Percentiles rank a stretch among this genome's conserved stretches.
These are phyloP conservation scores for Termitomyces bulborhizus DNA, from an alignment of 768 basidiomycete species.

Conservation along the genomic window DNA sequence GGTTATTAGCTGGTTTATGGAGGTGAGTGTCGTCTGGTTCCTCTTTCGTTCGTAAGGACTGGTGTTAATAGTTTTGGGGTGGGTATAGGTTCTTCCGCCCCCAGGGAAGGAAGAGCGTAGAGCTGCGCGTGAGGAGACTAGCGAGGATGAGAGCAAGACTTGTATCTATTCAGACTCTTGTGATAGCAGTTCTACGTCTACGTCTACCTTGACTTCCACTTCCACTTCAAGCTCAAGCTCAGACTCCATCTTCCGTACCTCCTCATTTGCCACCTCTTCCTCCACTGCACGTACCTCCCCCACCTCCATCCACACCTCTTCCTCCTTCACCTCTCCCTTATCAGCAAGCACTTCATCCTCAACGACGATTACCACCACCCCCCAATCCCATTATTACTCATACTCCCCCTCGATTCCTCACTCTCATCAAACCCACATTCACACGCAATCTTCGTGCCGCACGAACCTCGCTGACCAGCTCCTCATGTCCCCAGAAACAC, in stretches of 20 bases:
- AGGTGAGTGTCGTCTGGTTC: too few relatives aligned
- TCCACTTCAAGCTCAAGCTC: not conserved
- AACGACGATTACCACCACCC: slow-evolving; percentile 5
- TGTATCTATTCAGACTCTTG: not conserved
- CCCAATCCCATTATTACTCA: not conserved
- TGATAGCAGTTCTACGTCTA: not conserved
- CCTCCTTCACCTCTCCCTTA: not conserved
- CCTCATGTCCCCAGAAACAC: slow-evolving; percentile 29
- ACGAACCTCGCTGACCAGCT: slow-evolving; percentile 49
- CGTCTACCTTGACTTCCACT: not conserved
- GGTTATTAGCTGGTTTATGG: not conserved
- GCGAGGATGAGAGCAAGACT: not conserved
- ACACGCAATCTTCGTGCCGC: slow-evolving; percentile 7
- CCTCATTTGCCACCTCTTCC: not conserved
- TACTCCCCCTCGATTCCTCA: not conserved
- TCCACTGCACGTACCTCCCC: not conserved
- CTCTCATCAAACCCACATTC: slow-evolving; percentile 5
- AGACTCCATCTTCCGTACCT: too few relatives aligned
- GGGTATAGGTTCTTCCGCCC: not conserved
- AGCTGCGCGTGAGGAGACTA: too few relatives aligned
- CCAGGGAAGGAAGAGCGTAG: not conserved
- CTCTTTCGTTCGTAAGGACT: not conserved
- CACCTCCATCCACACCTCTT: not conserved
- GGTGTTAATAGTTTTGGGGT: too few relatives aligned
- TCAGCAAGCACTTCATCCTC: slow-evolving; percentile 1